Conservation (phyloP, 75 land plant genomes). For the Picea glauca region DNA sequence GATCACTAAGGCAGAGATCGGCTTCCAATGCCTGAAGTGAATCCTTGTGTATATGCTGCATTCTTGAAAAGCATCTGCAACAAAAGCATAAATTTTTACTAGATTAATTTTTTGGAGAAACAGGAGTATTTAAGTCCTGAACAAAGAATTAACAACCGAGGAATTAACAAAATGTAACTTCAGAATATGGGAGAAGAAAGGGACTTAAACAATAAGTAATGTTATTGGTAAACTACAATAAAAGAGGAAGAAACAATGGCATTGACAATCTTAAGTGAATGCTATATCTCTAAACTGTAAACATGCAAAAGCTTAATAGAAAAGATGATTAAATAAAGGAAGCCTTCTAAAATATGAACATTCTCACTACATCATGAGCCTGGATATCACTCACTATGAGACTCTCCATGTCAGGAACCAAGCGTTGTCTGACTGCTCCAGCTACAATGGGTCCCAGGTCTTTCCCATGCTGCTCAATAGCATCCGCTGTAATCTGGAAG, state of each 20-base stretch:
- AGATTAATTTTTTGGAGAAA: neutral
- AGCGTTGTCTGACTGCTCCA: conserved; percentile 26
- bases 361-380: neutral
- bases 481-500: conserved; percentile 33
- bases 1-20: neutral
- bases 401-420: conserved; percentile 39
- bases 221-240: neutral
- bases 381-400: conserved; percentile 27
- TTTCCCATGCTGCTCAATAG: conserved; percentile 20
- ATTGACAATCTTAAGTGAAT: neutral
- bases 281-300: neutral
- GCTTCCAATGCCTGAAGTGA: conserved; percentile 29
- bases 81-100: too few species aligned
- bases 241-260: neutral
- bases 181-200: too few species aligned
- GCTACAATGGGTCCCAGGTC: conserved; percentile 32
- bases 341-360: neutral
- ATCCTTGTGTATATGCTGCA: conserved; percentile 63
- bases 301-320: neutral
- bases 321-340: neutral
- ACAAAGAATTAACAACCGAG: too few species aligned
- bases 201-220: neutral
- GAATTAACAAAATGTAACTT: too few species aligned
- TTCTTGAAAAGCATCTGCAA: conserved; percentile 58
- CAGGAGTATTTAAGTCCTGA: neutral